Evolutionary conservation across 306 rosid species (phyloP), one percentile per base, ranked within the genome.

Genomic region (Vigna trinervia): DNA sequence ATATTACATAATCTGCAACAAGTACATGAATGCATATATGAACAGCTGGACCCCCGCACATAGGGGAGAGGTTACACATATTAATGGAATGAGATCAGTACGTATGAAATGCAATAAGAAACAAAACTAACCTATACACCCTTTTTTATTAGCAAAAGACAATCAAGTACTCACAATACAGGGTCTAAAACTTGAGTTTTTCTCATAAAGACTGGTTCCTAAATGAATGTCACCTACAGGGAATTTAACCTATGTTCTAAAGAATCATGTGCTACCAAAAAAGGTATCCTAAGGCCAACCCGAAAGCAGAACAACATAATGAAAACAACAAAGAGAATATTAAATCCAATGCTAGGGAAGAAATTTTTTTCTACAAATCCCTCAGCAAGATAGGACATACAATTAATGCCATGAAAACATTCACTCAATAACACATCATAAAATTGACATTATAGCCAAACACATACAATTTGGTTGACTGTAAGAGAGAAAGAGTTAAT

Each of bases 381-480:
- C 70, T 76, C 73, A 23, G 1, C 28, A 15, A 20, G 62, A 56
- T 20, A 22, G 62, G 62, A 56, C 34, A 56, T 56, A 56, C 36
- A 57, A 26, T 48, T 48, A 52, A 54, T 57, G 38, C 50, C 23
- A 43, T 17, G 45, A 77, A 50, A 80, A 77, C 20, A 43, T 76
- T 45, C 62, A 84, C 26, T 32, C 14, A 60, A 64, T 11, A 52
- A 57, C 47, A 71, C 74, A 67, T 73, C 47, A 52, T 56, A 80
- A 28, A 20, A 80, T 56, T 51, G 47, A 52, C 23, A 60, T 17
- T 39, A 34, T 50, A 66, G 51, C 23, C 65, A 38, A 30, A 45
- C 54, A 56, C 28, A 36, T 41, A 39, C 41, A 7, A 38, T 28
- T 70, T 48, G 74, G 63, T 17, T 38, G 62, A 19, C 22, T 30